Percentiles rank a stretch among this genome's conserved stretches.
Evolutionary conservation across 75 land plant species (phyloP).

Genomic region (Adiantum capillusveneris): DNA sequence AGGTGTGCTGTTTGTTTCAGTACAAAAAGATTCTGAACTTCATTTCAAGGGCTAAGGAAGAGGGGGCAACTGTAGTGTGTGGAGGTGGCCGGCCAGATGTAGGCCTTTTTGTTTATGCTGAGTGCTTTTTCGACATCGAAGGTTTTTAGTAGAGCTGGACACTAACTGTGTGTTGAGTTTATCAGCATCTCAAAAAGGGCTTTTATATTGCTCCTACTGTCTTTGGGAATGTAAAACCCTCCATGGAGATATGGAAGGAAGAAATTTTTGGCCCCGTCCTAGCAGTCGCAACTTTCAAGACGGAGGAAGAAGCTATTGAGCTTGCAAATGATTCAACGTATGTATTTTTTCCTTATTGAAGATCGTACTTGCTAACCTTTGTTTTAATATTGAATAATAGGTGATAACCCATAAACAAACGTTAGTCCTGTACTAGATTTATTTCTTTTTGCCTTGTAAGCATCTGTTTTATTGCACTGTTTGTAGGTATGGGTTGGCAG

Average conservation of each 20-base stretch:
- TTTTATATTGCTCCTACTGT: slow-evolving; percentile 79
- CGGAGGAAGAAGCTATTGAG: slow-evolving; percentile 93
- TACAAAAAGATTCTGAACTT: slow-evolving; percentile 76
- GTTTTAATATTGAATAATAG: too few species aligned
- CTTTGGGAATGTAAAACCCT: slow-evolving; percentile 58
- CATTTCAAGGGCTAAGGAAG: slow-evolving; percentile 66
- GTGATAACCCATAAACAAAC: too few species aligned
- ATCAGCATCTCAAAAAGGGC: slow-evolving; percentile 85
- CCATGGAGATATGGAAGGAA: slow-evolving; percentile 96
- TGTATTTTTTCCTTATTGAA: slow-evolving; percentile 30
- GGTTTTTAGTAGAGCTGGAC: too few species aligned
- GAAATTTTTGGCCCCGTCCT: slow-evolving; percentile 99
- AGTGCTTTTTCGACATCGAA: too few species aligned
- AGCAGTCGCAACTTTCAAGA: slow-evolving; percentile 68
- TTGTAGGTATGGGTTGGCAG: slow-evolving; percentile 81
- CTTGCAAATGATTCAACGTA: slow-evolving; percentile 91
- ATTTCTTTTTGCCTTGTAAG: too few species aligned
- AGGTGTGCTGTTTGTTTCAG: slow-evolving; percentile 41
- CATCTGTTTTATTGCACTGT: too few species aligned
- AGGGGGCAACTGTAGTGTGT: slow-evolving; percentile 91
- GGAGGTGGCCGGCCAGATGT: slow-evolving; percentile 91
- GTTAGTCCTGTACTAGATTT: too few species aligned
- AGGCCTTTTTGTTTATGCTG: slow-evolving; percentile 11
- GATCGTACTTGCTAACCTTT: too few species aligned
- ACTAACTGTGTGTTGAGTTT: background rate